Evolutionary conservation across 2,329 filamentous ascomycete genomes (phyloP).

Genomic region (Fusarium transvaalense): DNA sequence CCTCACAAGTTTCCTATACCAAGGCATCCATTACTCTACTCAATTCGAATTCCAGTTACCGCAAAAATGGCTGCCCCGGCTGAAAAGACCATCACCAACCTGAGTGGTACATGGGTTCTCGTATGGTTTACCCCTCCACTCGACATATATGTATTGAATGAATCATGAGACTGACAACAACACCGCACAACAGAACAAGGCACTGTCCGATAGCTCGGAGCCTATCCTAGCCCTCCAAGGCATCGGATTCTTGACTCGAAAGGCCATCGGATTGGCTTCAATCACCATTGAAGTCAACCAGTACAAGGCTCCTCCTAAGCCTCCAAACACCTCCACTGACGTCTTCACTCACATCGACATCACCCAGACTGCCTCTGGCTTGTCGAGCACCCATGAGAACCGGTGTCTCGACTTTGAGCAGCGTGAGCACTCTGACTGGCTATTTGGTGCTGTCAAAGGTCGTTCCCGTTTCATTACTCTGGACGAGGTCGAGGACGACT

Average conservation of each 20-base stretch:
- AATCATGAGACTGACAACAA: conserved; percentile 19
- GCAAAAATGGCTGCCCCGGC: conserved; percentile 77
- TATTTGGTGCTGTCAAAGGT: conserved; percentile 80
- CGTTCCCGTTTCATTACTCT: conserved; percentile 64
- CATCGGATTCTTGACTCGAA: conserved; percentile 78
- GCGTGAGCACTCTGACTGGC: conserved; percentile 79
- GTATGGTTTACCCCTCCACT: conserved; percentile 58
- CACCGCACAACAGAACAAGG: conserved; percentile 74
- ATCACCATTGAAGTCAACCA: conserved; percentile 74
- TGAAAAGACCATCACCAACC: conserved; percentile 73
- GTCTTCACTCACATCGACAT: conserved; percentile 74
- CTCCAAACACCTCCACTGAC: conserved; percentile 57
- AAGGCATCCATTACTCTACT: neutral
- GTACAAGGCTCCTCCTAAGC: conserved; percentile 60
- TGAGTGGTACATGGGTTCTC: conserved; percentile 77
- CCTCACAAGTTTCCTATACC: neutral
- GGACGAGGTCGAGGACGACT: conserved; percentile 66
- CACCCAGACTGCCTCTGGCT: conserved; percentile 77
- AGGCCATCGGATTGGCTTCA: conserved; percentile 75
- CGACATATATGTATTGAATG: neutral
- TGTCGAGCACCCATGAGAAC: conserved; percentile 72
- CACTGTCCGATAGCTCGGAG: conserved; percentile 76
- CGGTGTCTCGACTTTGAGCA: conserved; percentile 64
- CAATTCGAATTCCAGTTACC: neutral
- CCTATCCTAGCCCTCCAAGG: conserved; percentile 79